Evolutionary conservation across 345 rosid genomes (phyloP).

Genomic region (Sisymbrium altissimum): DNA sequence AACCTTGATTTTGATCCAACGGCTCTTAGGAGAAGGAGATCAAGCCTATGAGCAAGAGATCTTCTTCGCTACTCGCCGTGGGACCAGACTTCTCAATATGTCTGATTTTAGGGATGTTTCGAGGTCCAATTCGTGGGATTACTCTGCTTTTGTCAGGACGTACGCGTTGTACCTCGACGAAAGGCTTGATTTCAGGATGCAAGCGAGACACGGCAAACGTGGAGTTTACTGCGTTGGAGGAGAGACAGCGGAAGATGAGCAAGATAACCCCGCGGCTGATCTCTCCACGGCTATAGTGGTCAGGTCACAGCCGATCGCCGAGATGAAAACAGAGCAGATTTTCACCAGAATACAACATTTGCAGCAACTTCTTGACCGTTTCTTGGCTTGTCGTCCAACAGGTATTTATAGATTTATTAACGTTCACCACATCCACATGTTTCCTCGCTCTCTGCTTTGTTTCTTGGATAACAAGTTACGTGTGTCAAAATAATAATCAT

Average conservation of each 20-base stretch:
- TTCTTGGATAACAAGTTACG: neutral
- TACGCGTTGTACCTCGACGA: slow-evolving; percentile 76
- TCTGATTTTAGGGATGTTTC: slow-evolving; percentile 73
- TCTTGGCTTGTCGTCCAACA: slow-evolving; percentile 86
- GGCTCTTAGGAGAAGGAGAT: slow-evolving; percentile 63
- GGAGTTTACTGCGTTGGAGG: slow-evolving; percentile 45
- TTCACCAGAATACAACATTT: slow-evolving; percentile 62
- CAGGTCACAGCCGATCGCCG: slow-evolving; percentile 48
- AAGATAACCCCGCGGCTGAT: slow-evolving; percentile 18
- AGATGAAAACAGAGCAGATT: slow-evolving; percentile 56
- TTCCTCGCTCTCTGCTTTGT: neutral
- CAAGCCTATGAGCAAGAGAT: slow-evolving; percentile 81
- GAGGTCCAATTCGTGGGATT: slow-evolving; percentile 66
- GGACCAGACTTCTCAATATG: slow-evolving; percentile 78
- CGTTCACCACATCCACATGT: neutral
- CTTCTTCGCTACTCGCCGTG: slow-evolving; percentile 81
- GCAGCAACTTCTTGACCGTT: slow-evolving; percentile 78
- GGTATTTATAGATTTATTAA: slow-evolving; percentile 38
- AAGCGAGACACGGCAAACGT: slow-evolving; percentile 52
- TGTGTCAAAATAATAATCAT: no score
- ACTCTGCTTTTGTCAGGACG: slow-evolving; percentile 77
- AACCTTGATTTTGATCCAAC: slow-evolving; percentile 64
- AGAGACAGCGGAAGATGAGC: slow-evolving; percentile 36
- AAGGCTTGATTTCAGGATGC: slow-evolving; percentile 68
- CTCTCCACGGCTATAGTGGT: slow-evolving; percentile 16